Conservation (phyloP, 345 rosid genomes). For the Zanthoxylum bungeanum region DNA sequence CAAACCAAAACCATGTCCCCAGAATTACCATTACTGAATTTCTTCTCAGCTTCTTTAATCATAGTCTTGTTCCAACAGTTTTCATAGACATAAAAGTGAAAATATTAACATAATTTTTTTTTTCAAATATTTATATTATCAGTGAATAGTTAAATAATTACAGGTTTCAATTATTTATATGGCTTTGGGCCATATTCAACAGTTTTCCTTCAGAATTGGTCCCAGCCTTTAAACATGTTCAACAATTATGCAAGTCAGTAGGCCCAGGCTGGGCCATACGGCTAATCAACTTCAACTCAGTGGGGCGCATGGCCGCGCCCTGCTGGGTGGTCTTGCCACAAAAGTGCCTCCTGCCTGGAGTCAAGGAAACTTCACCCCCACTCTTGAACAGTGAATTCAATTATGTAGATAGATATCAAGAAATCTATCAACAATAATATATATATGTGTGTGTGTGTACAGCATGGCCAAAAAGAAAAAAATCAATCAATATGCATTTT, state of each 20-base stretch:
- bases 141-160: not conserved
- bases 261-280: constrained; percentile 11
- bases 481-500: constrained; percentile 21
- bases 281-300: constrained; percentile 3
- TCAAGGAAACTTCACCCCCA: constrained; percentile 19
- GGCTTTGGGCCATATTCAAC: not conserved
- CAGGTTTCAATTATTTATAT: not conserved
- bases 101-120: not conserved
- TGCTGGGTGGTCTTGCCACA: constrained; percentile 32
- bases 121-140: too few relatives aligned
- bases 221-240: constrained; percentile 2
- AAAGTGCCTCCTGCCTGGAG: constrained; percentile 34
- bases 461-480: constrained; percentile 11
- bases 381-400: constrained; percentile 5
- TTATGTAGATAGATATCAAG: not conserved
- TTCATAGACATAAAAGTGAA: not conserved
- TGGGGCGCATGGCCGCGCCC: constrained; percentile 18
- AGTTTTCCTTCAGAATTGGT: constrained; percentile 2
- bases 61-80: too few relatives aligned
- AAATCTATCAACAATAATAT: constrained; percentile 19
- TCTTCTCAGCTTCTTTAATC: too few relatives aligned
- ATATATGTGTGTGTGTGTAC: too few relatives aligned
- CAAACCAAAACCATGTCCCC: too few relatives aligned
- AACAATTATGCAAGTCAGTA: constrained; percentile 1
- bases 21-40: too few relatives aligned